Conservation (phyloP, 106 monocot genomes). For the Amphibolis antarctica region DNA sequence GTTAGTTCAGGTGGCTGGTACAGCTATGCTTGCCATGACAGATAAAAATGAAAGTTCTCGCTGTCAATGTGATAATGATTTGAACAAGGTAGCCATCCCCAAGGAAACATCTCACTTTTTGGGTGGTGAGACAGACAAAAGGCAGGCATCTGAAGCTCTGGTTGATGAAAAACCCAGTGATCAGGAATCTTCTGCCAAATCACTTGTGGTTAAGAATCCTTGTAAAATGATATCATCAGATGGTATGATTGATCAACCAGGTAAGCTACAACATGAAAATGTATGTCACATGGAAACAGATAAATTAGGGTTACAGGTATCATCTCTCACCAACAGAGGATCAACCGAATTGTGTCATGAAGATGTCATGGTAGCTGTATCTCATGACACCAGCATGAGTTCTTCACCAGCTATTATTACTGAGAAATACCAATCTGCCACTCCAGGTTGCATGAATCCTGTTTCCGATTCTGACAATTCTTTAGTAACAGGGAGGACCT, state of each 20-base stretch:
- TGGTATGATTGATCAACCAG: not conserved
- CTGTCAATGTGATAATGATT: no score
- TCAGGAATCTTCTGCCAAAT: not conserved
- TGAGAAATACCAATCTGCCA: no score
- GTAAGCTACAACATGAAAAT: not conserved
- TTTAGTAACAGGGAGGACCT: conserved; percentile 1
- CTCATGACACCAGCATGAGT: not conserved
- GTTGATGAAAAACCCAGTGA: not conserved
- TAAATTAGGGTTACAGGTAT: not conserved
- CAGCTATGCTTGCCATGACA: no score
- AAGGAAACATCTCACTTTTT: not conserved
- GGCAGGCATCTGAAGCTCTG: not conserved
- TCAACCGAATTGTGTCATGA: not conserved
- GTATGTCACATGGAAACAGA: not conserved
- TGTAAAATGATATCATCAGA: not conserved
- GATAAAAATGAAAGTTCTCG: no score
- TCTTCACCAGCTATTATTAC: not conserved
- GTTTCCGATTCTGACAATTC: not conserved
- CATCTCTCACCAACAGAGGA: not conserved
- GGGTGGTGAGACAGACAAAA: not conserved
- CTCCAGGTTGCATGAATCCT: not conserved
- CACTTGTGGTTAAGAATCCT: conserved; percentile 1
- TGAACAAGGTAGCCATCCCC: no score
- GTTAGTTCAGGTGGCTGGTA: conserved; percentile 3
- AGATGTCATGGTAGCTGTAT: not conserved